Conservation (phyloP, 768 basidiomycete species). For the Mycena filopes region DNA sequence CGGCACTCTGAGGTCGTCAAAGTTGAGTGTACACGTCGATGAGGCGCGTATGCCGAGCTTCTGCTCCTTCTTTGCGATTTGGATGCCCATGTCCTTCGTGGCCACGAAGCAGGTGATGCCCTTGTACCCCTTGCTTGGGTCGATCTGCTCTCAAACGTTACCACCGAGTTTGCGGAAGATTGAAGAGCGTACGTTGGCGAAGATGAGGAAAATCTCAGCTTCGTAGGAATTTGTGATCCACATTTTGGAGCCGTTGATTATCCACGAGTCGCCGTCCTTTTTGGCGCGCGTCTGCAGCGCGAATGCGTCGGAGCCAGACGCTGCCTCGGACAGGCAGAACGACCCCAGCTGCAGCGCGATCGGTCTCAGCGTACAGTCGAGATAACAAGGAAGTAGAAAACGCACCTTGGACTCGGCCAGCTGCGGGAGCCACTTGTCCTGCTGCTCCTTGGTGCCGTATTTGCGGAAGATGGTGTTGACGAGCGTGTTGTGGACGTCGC, state of each 20-base stretch:
- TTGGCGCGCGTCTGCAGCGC: slow-evolving; percentile 93
- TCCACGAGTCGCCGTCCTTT: slow-evolving; percentile 86
- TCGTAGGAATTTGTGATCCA: slow-evolving; percentile 98
- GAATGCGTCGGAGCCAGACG: slow-evolving; percentile 97
- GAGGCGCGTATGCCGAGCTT: slow-evolving; percentile 97
- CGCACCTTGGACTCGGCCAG: slow-evolving; percentile 81
- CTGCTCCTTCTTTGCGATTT: slow-evolving; percentile 99
- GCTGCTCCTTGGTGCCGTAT: slow-evolving; percentile 86
- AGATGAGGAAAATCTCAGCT: slow-evolving; percentile 92
- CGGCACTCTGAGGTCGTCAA: slow-evolving; percentile 90
- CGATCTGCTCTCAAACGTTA: slow-evolving; percentile 57
- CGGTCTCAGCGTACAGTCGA: slow-evolving; percentile 1
- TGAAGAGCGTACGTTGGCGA: slow-evolving; percentile 79
- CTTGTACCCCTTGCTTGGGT: slow-evolving; percentile 96
- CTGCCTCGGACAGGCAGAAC: slow-evolving; percentile 94
- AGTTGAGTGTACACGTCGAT: slow-evolving; percentile 93
- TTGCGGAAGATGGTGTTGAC: slow-evolving; percentile 94
- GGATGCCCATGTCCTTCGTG: slow-evolving; percentile 95
- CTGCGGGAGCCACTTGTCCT: slow-evolving; percentile 88
- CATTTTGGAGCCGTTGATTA: slow-evolving; percentile 98
- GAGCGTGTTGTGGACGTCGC: slow-evolving; percentile 98
- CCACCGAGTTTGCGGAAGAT: not conserved
- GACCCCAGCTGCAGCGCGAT: slow-evolving; percentile 78
- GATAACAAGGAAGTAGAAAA: not conserved
- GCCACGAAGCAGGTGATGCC: slow-evolving; percentile 98